Evolutionary conservation across 805 yeast genomes (phyloP).

Genomic region (Yarrowia sp.): DNA sequence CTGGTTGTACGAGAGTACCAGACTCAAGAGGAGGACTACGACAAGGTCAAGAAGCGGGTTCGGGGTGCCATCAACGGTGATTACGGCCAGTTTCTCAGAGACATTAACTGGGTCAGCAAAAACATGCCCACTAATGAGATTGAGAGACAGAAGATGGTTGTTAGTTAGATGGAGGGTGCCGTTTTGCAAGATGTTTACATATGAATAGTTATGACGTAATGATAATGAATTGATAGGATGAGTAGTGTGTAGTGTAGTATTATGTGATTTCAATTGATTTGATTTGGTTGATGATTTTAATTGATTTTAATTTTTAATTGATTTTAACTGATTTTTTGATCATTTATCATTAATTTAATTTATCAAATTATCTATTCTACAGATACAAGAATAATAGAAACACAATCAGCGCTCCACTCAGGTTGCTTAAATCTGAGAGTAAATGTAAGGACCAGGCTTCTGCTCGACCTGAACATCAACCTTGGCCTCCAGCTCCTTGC

Average conservation of each 20-base stretch:
- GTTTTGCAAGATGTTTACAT: neutral
- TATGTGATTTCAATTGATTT: too few relatives aligned
- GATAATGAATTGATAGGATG: neutral
- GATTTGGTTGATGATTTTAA: too few relatives aligned
- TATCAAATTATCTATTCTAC: too few relatives aligned
- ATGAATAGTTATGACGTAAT: constrained; percentile 16
- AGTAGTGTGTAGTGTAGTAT: too few relatives aligned
- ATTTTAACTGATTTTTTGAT: too few relatives aligned
- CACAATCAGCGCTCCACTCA: too few relatives aligned
- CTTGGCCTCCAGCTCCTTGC: constrained; percentile 48
- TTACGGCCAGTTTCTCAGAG: constrained; percentile 68
- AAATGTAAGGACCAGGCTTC: constrained; percentile 59
- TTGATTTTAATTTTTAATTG: too few relatives aligned
- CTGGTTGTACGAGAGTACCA: constrained; percentile 72
- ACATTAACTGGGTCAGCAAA: constrained; percentile 78
- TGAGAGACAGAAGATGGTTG: constrained; percentile 36
- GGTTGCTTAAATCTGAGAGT: constrained; percentile 1
- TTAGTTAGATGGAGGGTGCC: neutral
- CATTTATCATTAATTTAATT: too few relatives aligned
- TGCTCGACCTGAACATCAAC: constrained; percentile 53
- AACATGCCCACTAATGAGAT: constrained; percentile 49
- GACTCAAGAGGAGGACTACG: constrained; percentile 58
- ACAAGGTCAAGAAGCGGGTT: constrained; percentile 41
- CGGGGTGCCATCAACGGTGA: constrained; percentile 60
- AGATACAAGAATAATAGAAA: too few relatives aligned